Base-by-base conservation (phyloP, 805 yeast species). In the Metschnikowia henanensis region DNA sequence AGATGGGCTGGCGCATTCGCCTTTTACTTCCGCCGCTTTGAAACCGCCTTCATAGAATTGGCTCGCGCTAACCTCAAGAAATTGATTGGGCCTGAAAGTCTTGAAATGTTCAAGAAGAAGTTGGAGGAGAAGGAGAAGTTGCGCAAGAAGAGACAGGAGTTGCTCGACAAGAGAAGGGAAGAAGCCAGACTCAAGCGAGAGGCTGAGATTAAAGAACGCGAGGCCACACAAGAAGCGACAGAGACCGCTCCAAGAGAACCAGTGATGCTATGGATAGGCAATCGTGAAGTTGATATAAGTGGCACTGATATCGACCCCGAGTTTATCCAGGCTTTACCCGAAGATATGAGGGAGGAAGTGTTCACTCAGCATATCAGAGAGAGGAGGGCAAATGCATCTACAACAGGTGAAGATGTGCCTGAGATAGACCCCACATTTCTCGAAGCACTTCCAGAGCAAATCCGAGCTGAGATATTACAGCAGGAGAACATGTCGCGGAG, bases 271-370 rank as follows among this genome's bases (percentile, higher is more conserved):
- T 71, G 71, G 10, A 84, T 91, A 51, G 90, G 89, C 29, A 95
- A 85, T 19, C 65, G 83, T 21, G 81, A 82, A 39, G 90, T 91
- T 28, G 95, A 91, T 58, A 86, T 91, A 29, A 78, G 91, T 31
- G 95, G 94, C 0, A 83, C 96, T 3, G 97, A 87, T 42, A 88
- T 91, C 46, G 97, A 91, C 64, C 95, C 96, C 0, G 92, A 87
- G 52, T 91, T 89, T 60, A 71, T 91, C 47, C 85, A 84, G 55
- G 97, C 96, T 0, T 72, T 91, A 29, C 97, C 97, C 0, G 96
- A 88, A 34, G 94, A 87, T 41, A 86, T 91, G 87, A 72, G 97
- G 38, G 95, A 89, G 50, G 97, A 91, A 57, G 97, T 90, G 0
- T 82, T 87, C 58, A 80, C 91, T 0, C 92, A 89, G 50, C 96